Percentiles rank a stretch among this genome's conserved stretches.
Conservation (phyloP, 2,329 filamentous ascomycete genomes). For the Laburnicola sp. region DNA sequence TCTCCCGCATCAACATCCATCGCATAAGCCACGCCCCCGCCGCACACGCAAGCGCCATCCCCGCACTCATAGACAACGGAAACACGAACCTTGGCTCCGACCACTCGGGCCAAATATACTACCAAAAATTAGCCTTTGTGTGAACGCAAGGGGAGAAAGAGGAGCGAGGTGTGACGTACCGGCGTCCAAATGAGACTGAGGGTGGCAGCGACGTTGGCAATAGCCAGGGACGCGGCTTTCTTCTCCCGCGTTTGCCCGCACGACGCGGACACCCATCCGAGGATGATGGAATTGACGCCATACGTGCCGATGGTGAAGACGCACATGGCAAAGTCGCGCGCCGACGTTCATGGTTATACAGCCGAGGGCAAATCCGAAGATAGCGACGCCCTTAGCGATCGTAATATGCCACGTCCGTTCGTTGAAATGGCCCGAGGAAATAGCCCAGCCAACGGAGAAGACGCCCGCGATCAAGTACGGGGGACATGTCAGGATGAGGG, state of each 20-base stretch:
- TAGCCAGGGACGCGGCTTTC: conserved; percentile 30
- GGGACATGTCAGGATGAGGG: conserved; percentile 40
- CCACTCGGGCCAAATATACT: too few relatives aligned
- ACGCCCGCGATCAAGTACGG: conserved; percentile 50
- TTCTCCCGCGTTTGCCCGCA: conserved; percentile 46
- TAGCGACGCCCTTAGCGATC: conserved; percentile 39
- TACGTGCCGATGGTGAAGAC: conserved; percentile 18
- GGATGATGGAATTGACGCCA: conserved; percentile 24
- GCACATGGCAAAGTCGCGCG: conserved; percentile 19
- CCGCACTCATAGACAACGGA: too few relatives aligned
- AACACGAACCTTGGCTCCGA: too few relatives aligned
- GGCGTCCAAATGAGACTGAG: too few relatives aligned
- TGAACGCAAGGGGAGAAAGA: too few relatives aligned
- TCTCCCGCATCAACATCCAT: too few relatives aligned
- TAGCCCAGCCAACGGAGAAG: conserved; percentile 49
- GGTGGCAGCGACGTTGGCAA: too few relatives aligned
- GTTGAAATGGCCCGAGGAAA: conserved; percentile 51
- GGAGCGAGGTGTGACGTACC: too few relatives aligned
- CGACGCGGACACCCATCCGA: conserved; percentile 45
- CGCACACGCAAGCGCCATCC: too few relatives aligned
- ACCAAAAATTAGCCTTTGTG: too few relatives aligned
- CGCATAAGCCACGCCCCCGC: too few relatives aligned
- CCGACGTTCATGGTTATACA: conserved; percentile 34
- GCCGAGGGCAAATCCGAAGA: conserved; percentile 42
- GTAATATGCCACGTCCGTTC: conserved; percentile 54